Percentiles rank a stretch among this genome's conserved stretches.
These are phyloP conservation scores for Suillus tomentosus DNA, from an alignment of 768 basidiomycete species.

Conservation along the genomic window DNA sequence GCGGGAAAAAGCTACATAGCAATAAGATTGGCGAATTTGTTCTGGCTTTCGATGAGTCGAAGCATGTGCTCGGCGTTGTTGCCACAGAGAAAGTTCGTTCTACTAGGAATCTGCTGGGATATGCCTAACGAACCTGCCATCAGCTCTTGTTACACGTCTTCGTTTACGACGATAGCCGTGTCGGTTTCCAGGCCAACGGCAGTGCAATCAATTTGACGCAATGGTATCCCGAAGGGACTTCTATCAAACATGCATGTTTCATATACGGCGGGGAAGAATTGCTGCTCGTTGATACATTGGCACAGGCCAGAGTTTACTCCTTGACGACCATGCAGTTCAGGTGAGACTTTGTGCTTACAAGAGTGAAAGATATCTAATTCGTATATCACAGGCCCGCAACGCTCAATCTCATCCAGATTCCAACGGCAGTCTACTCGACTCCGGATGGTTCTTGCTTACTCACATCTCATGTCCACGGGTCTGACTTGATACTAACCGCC, in stretches of 20 bases:
- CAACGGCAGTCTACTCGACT: conserved; percentile 42
- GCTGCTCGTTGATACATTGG: conserved; percentile 46
- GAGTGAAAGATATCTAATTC: not conserved
- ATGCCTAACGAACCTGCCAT: not conserved
- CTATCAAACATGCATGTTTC: conserved; percentile 43
- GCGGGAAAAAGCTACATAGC: conserved; percentile 38
- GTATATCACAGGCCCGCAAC: conserved; percentile 43
- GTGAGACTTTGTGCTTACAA: conserved; percentile 31
- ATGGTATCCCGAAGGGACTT: conserved; percentile 41
- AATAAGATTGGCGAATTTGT: conserved; percentile 50
- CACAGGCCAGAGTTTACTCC: conserved; percentile 52
- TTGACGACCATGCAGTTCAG: conserved; percentile 54
- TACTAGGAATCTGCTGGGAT: no score
- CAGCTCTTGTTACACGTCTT: conserved; percentile 47
- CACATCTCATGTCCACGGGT: conserved; percentile 28
- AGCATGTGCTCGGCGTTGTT: conserved; percentile 49
- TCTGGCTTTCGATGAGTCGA: conserved; percentile 54
- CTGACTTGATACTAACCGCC: conserved; percentile 32
- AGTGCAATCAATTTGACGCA: conserved; percentile 39
- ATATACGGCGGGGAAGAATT: conserved; percentile 54
- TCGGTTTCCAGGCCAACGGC: conserved; percentile 44
- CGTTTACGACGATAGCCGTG: conserved; percentile 45
- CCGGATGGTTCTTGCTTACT: conserved; percentile 60
- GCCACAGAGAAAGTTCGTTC: conserved; percentile 41
- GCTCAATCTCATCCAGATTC: conserved; percentile 38